phyloP scores from a whole-genome alignment of 2,329 filamentous ascomycete genomes.

The Teratosphaeria gauchensis region DNA sequence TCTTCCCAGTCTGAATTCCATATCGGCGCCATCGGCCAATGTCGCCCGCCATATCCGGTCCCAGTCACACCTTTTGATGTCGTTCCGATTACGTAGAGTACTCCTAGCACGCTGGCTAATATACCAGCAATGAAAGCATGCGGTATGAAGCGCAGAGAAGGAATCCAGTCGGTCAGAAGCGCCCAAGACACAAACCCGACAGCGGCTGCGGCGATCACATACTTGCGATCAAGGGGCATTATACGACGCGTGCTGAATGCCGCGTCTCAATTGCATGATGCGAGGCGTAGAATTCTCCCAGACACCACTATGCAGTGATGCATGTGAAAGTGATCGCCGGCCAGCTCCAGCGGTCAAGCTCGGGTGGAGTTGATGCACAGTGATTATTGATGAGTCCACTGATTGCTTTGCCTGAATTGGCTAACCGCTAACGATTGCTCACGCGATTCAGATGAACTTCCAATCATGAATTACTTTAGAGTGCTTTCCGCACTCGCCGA shows the following conservation, averaged over 20 bases:
- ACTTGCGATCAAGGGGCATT: constrained; percentile 64
- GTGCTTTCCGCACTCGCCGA: no score
- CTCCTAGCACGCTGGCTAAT: constrained; percentile 43
- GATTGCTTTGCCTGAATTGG: no score
- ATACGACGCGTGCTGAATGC: constrained; percentile 19
- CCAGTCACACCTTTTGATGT: constrained; percentile 46
- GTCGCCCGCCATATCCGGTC: constrained; percentile 4
- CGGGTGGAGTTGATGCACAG: not conserved
- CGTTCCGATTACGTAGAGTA: constrained; percentile 51
- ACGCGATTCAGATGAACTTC: no score
- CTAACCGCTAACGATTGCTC: no score
- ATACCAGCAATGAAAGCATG: constrained; percentile 71
- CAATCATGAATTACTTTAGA: not conserved
- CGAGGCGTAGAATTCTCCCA: not conserved
- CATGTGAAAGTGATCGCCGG: not conserved
- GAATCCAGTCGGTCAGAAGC: constrained; percentile 72
- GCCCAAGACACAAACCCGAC: constrained; percentile 80
- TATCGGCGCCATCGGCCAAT: constrained; percentile 17
- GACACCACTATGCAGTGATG: not conserved
- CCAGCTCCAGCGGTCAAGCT: not conserved
- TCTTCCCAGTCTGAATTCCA: constrained; percentile 48
- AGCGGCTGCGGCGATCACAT: constrained; percentile 59
- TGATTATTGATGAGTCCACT: not conserved
- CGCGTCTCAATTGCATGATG: constrained; percentile 7
- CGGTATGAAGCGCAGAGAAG: constrained; percentile 71